A percentile compares a stretch with the other conserved stretches of the same genome.
Conservation (phyloP, 768 basidiomycete species). For the Austroboletus eburneus region DNA sequence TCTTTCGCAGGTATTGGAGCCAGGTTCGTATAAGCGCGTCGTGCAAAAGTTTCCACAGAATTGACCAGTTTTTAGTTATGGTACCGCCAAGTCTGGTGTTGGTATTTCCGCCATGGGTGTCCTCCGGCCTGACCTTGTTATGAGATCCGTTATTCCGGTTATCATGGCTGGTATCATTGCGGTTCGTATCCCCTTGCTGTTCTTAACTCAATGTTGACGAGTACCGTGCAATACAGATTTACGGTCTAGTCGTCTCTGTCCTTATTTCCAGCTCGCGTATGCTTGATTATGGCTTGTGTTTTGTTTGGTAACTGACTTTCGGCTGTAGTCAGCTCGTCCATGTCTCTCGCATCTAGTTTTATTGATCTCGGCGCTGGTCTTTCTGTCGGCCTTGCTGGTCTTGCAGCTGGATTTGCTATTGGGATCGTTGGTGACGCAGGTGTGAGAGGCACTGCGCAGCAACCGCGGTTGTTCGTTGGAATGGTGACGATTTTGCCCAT, state of each 20-base stretch:
- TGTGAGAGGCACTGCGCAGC: constrained; percentile 96
- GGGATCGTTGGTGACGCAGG: constrained; percentile 99
- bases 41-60: neutral
- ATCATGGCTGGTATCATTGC: constrained; percentile 99
- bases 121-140: constrained; percentile 94
- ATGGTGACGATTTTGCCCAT: constrained; percentile 54
- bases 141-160: constrained; percentile 96
- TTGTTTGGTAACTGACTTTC: neutral
- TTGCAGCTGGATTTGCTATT: constrained; percentile 96
- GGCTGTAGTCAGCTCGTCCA: constrained; percentile 56
- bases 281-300: constrained; percentile 31
- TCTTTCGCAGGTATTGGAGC: constrained; percentile 68
- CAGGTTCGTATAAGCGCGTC: constrained; percentile 47
- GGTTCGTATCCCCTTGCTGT: constrained; percentile 47
- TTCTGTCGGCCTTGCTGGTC: constrained; percentile 88
- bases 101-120: constrained; percentile 98
- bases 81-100: constrained; percentile 98
- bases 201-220: neutral
- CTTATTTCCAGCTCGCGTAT: constrained; percentile 83
- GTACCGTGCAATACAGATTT: constrained; percentile 52
- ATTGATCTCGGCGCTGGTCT: constrained; percentile 93
- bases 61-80: constrained; percentile 60
- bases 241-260: constrained; percentile 98
- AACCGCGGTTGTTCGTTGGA: constrained; percentile 89
- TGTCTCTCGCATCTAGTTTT: constrained; percentile 93